phyloP scores from a whole-genome alignment of 1,284 basidiomycete genomes.

The Ceratobasidium sp. region DNA sequence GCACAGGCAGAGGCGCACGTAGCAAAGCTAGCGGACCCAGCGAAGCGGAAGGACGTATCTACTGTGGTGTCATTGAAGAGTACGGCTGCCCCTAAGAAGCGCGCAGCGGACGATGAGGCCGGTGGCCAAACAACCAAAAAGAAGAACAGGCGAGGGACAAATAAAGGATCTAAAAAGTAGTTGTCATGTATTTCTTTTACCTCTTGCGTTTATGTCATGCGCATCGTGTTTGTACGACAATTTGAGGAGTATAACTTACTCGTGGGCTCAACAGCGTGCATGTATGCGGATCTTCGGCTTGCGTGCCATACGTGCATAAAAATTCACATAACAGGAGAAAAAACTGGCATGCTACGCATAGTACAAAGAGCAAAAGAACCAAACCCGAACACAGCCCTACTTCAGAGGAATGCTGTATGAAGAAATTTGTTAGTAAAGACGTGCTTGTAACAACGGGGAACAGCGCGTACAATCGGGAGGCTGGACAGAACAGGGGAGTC shows the following conservation, averaged over 20 bases:
- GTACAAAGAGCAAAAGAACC: conserved; percentile 41
- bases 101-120: conserved; percentile 62
- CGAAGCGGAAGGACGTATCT: conserved; percentile 62
- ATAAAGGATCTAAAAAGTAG: conserved; percentile 42
- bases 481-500: conserved; percentile 54
- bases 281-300: conserved; percentile 16
- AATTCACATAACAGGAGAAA: conserved; percentile 35
- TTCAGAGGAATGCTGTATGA: conserved; percentile 78
- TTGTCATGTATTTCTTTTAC: conserved; percentile 22
- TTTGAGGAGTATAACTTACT: no score
- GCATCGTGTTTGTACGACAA: background rate
- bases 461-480: conserved; percentile 75
- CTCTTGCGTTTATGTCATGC: background rate
- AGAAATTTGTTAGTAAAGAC: conserved; percentile 45
- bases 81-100: conserved; percentile 72
- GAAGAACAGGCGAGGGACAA: conserved; percentile 31
- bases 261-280: background rate
- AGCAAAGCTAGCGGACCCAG: conserved; percentile 61
- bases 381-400: conserved; percentile 59
- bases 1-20: conserved; percentile 79
- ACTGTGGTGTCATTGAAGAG: conserved; percentile 84
- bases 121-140: conserved; percentile 49
- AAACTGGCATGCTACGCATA: conserved; percentile 40
- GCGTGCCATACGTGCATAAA: conserved; percentile 18
- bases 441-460: background rate